A percentile compares a stretch with the other conserved stretches of the same genome.
Conservation (phyloP, 306 rosid species). For the Glycine latifolia region DNA sequence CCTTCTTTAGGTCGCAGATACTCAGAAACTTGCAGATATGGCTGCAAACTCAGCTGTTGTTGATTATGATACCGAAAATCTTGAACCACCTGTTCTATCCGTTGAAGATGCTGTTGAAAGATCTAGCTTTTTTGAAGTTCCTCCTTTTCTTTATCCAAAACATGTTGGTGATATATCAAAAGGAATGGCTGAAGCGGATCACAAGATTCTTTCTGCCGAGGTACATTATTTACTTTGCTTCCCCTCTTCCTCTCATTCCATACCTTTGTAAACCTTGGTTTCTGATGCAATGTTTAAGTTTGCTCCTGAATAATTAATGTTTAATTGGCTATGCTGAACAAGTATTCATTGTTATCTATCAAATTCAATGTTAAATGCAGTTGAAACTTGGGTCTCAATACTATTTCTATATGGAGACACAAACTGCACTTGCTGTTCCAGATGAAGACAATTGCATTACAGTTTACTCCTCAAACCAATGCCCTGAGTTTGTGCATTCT, state of each 20-base stretch:
- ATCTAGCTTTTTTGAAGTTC: constrained; percentile 80
- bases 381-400: constrained; percentile 92
- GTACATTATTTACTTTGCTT: constrained; percentile 52
- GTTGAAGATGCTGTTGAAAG: constrained; percentile 85
- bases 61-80: constrained; percentile 67
- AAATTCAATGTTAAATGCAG: constrained; percentile 57
- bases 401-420: constrained; percentile 96
- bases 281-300: constrained; percentile 23
- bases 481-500: constrained; percentile 64
- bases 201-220: constrained; percentile 75
- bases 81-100: constrained; percentile 74
- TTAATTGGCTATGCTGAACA: constrained; percentile 30
- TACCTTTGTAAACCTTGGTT: background rate
- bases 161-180: constrained; percentile 79
- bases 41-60: constrained; percentile 73
- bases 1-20: constrained; percentile 81
- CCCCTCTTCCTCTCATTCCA: constrained; percentile 5
- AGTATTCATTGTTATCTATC: constrained; percentile 1
- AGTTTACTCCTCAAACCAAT: constrained; percentile 76
- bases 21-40: constrained; percentile 85
- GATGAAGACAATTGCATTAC: constrained; percentile 95
- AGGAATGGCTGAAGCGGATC: constrained; percentile 95
- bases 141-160: constrained; percentile 67
- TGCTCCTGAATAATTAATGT: constrained; percentile 33
- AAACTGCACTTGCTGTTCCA: constrained; percentile 93